Evolutionary conservation across 2,329 filamentous ascomycete genomes (phyloP).

Genomic region (Xenoacremonium recifei): DNA sequence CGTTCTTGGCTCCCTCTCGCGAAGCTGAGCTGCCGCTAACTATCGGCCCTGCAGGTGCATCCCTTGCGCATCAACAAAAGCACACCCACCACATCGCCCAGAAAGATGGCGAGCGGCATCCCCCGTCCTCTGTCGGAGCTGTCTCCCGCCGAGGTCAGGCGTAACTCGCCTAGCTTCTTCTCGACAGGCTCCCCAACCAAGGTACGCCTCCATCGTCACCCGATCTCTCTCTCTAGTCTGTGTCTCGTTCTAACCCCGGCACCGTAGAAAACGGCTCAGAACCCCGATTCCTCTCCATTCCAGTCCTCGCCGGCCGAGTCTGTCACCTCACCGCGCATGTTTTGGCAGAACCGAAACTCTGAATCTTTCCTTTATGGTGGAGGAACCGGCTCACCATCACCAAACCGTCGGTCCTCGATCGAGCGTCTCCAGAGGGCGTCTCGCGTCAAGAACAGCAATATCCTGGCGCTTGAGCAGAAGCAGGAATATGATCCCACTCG

Average conservation of each 20-base stretch:
- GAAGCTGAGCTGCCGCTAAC: conserved; percentile 19
- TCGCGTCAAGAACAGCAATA: conserved; percentile 96
- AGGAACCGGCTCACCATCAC: conserved; percentile 62
- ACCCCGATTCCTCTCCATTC: conserved; percentile 77
- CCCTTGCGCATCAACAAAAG: conserved; percentile 78
- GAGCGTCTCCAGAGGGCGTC: conserved; percentile 94
- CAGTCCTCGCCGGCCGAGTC: conserved; percentile 75
- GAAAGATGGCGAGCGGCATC: conserved; percentile 60
- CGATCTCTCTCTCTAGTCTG: conserved; percentile 4
- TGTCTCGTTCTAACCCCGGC: conserved; percentile 29
- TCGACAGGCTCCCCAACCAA: conserved; percentile 45
- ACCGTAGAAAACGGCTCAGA: conserved; percentile 63
- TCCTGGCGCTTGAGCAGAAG: conserved; percentile 89
- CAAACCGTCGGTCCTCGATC: conserved; percentile 82
- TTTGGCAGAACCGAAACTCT: conserved; percentile 82
- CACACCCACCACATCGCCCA: conserved; percentile 56
- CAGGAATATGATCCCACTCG: conserved; percentile 86
- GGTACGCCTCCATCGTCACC: conserved; percentile 27
- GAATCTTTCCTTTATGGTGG: conserved; percentile 64
- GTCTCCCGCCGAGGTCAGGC: conserved; percentile 77
- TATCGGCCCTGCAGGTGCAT: conserved; percentile 63
- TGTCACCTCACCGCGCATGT: conserved; percentile 74
- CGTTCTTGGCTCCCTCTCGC: conserved; percentile 13
- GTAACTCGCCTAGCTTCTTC: conserved; percentile 92
- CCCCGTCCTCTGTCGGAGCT: conserved; percentile 85